Conservation (phyloP, 129 eudicot genomes). For the Centella asiatica region DNA sequence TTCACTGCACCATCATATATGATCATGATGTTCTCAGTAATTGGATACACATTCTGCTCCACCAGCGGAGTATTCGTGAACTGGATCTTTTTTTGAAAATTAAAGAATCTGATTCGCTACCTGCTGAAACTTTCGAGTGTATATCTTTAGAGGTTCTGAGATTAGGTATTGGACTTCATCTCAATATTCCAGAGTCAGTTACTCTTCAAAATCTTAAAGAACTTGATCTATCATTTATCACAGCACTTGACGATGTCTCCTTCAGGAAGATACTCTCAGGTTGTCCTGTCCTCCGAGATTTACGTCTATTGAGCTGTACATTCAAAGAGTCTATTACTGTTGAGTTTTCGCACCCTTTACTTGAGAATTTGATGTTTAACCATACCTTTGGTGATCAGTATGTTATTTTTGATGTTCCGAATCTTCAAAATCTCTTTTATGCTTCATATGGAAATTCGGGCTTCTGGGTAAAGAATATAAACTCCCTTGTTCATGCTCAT, state of each 20-base stretch:
- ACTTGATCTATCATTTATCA: background rate
- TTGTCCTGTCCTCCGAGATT: background rate
- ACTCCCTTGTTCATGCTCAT: background rate
- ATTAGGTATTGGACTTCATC: background rate
- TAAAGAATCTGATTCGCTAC: background rate
- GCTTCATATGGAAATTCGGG: background rate
- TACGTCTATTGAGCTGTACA: background rate
- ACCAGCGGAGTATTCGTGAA: background rate
- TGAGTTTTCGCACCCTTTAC: conserved; percentile 3
- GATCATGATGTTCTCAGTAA: background rate
- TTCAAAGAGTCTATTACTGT: background rate
- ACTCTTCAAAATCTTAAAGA: conserved; percentile 3
- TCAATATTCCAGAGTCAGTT: conserved; percentile 4
- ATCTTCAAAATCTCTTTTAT: background rate
- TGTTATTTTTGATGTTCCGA: conserved; percentile 6
- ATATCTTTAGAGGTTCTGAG: background rate
- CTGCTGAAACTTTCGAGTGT: background rate
- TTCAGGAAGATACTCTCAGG: background rate
- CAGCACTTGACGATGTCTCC: background rate
- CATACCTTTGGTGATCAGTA: background rate
- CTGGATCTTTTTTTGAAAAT: background rate
- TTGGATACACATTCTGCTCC: background rate
- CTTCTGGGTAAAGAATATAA: background rate
- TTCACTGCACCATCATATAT: background rate
- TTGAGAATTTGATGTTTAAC: background rate